phyloP scores from a whole-genome alignment of 2,329 filamentous ascomycete species.

The Chrysosporium queenslandicum region DNA sequence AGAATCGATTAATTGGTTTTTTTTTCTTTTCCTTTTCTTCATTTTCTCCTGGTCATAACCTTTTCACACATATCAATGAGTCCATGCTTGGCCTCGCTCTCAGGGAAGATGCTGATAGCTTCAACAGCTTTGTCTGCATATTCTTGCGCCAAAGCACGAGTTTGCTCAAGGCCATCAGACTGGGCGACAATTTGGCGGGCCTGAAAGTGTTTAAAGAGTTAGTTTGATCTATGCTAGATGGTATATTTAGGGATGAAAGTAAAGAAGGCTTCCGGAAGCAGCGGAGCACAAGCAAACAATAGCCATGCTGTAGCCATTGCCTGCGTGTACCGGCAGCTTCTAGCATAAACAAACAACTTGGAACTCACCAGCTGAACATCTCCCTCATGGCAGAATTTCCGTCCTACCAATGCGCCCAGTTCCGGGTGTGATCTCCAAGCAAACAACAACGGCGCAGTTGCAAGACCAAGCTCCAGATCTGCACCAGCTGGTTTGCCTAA shows the following conservation, averaged over 20 bases:
- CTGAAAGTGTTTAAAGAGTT: conserved; percentile 39
- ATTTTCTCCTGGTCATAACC: conserved; percentile 81
- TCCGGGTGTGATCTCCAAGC: conserved; percentile 86
- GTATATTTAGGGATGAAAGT: not conserved
- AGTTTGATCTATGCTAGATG: not conserved
- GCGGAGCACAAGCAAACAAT: not conserved
- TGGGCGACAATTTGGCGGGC: conserved; percentile 73
- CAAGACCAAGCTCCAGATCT: conserved; percentile 83
- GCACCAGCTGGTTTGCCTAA: conserved; percentile 91
- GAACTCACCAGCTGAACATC: conserved; percentile 69
- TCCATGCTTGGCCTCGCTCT: conserved; percentile 88
- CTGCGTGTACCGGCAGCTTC: no score
- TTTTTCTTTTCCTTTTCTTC: conserved; percentile 16
- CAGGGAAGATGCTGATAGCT: conserved; percentile 74
- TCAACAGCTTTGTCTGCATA: conserved; percentile 80
- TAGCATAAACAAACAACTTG: not conserved
- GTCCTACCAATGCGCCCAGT: conserved; percentile 76
- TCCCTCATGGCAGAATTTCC: conserved; percentile 75
- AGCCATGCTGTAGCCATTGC: no score
- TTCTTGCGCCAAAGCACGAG: conserved; percentile 76
- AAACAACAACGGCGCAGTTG: conserved; percentile 87
- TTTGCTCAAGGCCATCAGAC: conserved; percentile 85
- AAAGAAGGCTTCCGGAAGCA: not conserved
- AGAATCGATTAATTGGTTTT: no score
- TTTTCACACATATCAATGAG: conserved; percentile 90